Evolutionary conservation across 768 basidiomycete genomes (phyloP).

Genomic region (Hemileccinum rubropunctum): DNA sequence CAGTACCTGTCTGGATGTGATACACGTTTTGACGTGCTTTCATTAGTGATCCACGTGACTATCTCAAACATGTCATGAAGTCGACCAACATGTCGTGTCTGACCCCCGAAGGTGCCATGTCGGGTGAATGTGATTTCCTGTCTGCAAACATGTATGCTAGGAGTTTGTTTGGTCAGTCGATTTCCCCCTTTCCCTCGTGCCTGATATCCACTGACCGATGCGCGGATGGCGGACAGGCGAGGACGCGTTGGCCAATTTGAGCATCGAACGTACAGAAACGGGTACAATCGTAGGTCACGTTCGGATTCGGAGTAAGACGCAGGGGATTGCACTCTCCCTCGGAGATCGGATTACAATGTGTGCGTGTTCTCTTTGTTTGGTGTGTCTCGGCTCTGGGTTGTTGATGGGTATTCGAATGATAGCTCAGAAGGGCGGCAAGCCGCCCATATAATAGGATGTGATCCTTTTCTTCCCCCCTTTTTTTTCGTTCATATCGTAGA

Average conservation of each 20-base stretch:
- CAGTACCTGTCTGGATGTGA: not conserved
- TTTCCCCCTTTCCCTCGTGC: no score
- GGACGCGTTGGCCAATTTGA: conserved; percentile 93
- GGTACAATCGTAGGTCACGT: conserved; percentile 90
- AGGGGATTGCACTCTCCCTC: conserved; percentile 92
- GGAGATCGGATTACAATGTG: conserved; percentile 84
- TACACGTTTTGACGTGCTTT: not conserved
- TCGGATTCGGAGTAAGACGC: conserved; percentile 94
- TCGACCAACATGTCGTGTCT: conserved; percentile 97
- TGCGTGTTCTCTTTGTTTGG: conserved; percentile 28
- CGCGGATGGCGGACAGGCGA: no score
- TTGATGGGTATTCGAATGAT: not conserved
- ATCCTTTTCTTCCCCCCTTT: no score
- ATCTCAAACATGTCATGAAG: conserved; percentile 93
- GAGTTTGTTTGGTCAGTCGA: conserved; percentile 77
- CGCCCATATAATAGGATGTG: conserved; percentile 10
- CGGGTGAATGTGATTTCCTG: conserved; percentile 96
- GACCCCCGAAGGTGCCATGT: conserved; percentile 82
- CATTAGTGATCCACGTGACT: conserved; percentile 75
- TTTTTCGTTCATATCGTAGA: no score
- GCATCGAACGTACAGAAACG: conserved; percentile 80
- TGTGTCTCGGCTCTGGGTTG: not conserved
- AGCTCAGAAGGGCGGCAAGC: conserved; percentile 45
- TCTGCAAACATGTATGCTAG: conserved; percentile 96
- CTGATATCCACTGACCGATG: no score